Conservation (phyloP, 2,329 filamentous ascomycete genomes). For the Tricladium varicosporioides region DNA sequence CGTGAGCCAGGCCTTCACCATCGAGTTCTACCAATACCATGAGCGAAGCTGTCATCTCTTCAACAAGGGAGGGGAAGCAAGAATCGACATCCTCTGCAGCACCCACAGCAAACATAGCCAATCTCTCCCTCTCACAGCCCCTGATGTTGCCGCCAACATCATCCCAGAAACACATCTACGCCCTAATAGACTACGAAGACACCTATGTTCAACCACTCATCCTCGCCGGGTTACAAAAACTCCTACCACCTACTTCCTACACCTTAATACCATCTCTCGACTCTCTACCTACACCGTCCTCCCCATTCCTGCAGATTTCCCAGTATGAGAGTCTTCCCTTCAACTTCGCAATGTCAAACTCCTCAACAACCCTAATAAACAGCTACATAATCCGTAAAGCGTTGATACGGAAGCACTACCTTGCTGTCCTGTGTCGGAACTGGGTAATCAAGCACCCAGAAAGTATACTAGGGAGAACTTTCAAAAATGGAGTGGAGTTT, state of each 20-base stretch:
- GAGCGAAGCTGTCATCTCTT: too few relatives aligned
- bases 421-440: constrained; percentile 77
- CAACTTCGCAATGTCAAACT: constrained; percentile 63
- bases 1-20: constrained; percentile 17
- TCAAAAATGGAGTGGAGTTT: constrained; percentile 79
- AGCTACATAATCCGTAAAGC: constrained; percentile 96
- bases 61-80: too few relatives aligned
- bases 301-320: constrained; percentile 65
- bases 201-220: constrained; percentile 87
- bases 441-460: constrained; percentile 83
- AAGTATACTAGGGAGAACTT: constrained; percentile 65
- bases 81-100: constrained; percentile 14
- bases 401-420: constrained; percentile 92
- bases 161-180: constrained; percentile 52
- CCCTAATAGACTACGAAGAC: constrained; percentile 81
- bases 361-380: constrained; percentile 68
- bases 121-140: constrained; percentile 19
- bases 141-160: constrained; percentile 1
- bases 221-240: constrained; percentile 63
- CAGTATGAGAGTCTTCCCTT: constrained; percentile 90
- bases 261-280: constrained; percentile 53
- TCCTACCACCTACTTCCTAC: constrained; percentile 55
- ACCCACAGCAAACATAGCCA: constrained; percentile 13
- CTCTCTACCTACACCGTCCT: constrained; percentile 20
- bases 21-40: too few relatives aligned